These are phyloP conservation scores for Salix udensis DNA, from an alignment of 345 rosid species.

Conservation along the genomic window DNA sequence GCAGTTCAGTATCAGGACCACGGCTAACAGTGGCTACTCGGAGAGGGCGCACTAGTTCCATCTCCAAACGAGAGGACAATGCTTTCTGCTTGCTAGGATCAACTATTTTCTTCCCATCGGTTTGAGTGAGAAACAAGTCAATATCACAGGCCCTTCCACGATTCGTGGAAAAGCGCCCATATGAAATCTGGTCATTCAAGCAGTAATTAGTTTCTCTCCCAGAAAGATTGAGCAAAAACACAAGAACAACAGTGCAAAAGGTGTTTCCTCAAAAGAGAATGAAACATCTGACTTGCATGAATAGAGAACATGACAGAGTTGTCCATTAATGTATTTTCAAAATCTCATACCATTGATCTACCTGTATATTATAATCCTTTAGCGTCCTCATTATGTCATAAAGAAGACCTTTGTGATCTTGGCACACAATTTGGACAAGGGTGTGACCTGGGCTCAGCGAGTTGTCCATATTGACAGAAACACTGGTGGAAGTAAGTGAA, in stretches of 20 bases:
- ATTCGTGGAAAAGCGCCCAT: constrained; percentile 71
- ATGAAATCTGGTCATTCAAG: constrained; percentile 59
- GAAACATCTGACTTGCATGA: neutral
- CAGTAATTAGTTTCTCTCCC: neutral
- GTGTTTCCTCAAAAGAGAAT: neutral
- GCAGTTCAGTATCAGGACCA: constrained; percentile 89
- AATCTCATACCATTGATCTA: constrained; percentile 20
- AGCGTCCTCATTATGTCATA: constrained; percentile 92
- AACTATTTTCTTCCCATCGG: constrained; percentile 83
- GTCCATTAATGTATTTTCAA: neutral
- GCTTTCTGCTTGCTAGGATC: constrained; percentile 76
- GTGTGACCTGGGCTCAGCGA: constrained; percentile 78
- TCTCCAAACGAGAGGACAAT: constrained; percentile 53
- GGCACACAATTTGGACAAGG: constrained; percentile 77
- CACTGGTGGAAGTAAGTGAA: constrained; percentile 33
- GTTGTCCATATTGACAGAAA: constrained; percentile 75
- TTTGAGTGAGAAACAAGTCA: constrained; percentile 79
- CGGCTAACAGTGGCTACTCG: constrained; percentile 71
- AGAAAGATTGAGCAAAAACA: neutral
- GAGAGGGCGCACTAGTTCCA: constrained; percentile 72
- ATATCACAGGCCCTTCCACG: constrained; percentile 64
- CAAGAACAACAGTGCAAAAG: neutral
- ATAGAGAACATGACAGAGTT: neutral
- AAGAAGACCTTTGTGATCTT: constrained; percentile 87
- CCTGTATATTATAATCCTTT: constrained; percentile 94